Evolutionary conservation across 768 basidiomycete genomes (phyloP), one percentile per base, ranked within the genome.

Genomic region (Phlebiopsis flavidoalba): DNA sequence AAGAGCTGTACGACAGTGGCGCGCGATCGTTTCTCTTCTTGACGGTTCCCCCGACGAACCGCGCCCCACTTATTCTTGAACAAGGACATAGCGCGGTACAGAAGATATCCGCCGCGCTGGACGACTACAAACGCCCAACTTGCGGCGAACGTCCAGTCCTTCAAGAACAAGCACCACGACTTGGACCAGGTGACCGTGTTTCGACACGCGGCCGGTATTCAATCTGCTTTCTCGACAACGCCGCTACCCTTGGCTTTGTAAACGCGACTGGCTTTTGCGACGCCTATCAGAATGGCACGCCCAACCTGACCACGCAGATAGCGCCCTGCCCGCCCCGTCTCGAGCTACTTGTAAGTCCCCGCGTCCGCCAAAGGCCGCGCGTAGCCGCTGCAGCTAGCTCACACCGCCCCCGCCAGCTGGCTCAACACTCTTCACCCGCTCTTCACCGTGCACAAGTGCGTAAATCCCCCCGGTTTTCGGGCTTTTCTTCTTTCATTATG

Each of bases 361-460:
- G 17, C 40, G 19, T 26, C 43, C 58, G 15, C 12, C 56, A 19
- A 31, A 31, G 8, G 12, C 33, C 37, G 46, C 21, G 49, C 11
- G 51, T 22, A 40, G 31, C 35, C 14, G 12, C 21, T 56, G 33
- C 49, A 2, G 22, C 14, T 19, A 19, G 57, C 36, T 48, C 26
- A 49, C 22, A 31, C 6, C 8, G n/a, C 26, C 17, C 46, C n/a
- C 35, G 33, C 19, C 60, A 86, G 84, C 73, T 86, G 85, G 85
- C 66, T 86, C 51, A 86, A 87, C 67, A 68, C 75, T 2, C 72
- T 87, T 45, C 85, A 86, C 67, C 85, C 84, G 26, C 64, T 86
- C 19, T 87, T 84, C 65, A 83, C 83, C 22, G 78, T 87, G 59
- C 85, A 86, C 65, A 75, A 83, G 85, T 85, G 65, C 64, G 81